Evolutionary conservation across 2,329 filamentous ascomycete genomes (phyloP).

Genomic region (Colletotrichum euphorbiae): DNA sequence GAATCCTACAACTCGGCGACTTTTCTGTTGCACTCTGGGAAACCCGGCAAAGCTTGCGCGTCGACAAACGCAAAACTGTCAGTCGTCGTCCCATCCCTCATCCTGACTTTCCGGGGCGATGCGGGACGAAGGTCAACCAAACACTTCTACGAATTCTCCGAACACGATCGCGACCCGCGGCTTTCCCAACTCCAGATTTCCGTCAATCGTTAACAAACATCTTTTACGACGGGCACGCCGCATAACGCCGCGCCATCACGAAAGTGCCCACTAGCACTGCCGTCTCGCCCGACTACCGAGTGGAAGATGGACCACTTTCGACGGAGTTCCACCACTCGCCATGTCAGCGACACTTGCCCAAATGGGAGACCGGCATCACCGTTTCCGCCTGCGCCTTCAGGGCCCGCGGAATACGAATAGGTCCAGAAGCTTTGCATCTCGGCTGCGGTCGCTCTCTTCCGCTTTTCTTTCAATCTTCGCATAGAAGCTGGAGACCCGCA

Average conservation of each 20-base stretch:
- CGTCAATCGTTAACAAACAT: neutral
- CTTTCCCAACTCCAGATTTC: slow-evolving; percentile 1
- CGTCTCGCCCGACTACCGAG: slow-evolving; percentile 23
- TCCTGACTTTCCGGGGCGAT: slow-evolving; percentile 18
- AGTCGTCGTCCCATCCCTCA: slow-evolving; percentile 7
- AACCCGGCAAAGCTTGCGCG: slow-evolving; percentile 15
- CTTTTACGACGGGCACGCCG: neutral
- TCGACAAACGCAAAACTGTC: neutral
- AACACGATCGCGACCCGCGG: slow-evolving; percentile 18
- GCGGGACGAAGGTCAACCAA: neutral
- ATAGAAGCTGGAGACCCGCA: slow-evolving; percentile 14
- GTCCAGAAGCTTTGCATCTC: slow-evolving; percentile 9
- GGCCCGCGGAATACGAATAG: slow-evolving; percentile 22
- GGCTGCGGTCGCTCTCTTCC: neutral
- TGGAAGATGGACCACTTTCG: neutral
- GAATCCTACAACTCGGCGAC: neutral
- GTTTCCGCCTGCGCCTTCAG: slow-evolving; percentile 13
- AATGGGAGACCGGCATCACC: slow-evolving; percentile 20
- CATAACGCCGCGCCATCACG: neutral
- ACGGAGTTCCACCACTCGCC: slow-evolving; percentile 19
- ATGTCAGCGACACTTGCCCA: slow-evolving; percentile 17
- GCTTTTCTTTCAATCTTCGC: neutral
- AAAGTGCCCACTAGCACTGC: neutral
- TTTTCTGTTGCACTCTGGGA: neutral
- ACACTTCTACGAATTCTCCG: neutral